Base-by-base conservation (phyloP, 2,329 filamentous ascomycete species). In the Diaporthe sp. region DNA sequence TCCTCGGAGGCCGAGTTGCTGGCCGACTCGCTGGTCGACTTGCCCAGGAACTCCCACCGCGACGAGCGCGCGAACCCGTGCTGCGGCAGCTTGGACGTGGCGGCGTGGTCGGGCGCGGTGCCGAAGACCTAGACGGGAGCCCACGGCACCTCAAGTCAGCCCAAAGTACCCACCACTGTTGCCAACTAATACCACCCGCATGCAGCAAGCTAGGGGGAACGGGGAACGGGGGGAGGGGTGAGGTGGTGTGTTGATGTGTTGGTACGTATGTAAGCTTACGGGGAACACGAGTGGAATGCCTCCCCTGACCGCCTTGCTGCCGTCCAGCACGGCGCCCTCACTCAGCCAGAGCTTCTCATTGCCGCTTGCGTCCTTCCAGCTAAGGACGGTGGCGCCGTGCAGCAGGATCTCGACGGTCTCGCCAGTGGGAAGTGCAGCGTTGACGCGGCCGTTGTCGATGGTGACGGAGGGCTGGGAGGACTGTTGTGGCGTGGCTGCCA, bases 271-370 rank as follows among this genome's bases (percentile, higher is more conserved):
- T 55, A 34, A 53, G 87, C 91, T 78, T 88, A 98, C 96, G 12
- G 96, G 96, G 83, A 98, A 98, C 49, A 98, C 95, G 71, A 98
- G 86, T 6, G 96, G 96, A 80, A 98, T 95, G 19, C 96, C 96
- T 74, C 97, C 97, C 78, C 97, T 90, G 71, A 98, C 96, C 34
- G 96, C 90, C 88, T 98, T 98, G 79, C 90, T 93, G 71, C 97
- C 96, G 82, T 98, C 96, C 74, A 98, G 88, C 81, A 91, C 91
- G 60, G 96, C 94, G 75, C 89, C 92, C 77, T 95, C 91, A 85
- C 94, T 97, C 79, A 98, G 82, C 90, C 95, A 98, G 73, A 98
- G 89, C 85, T 95, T 95, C 87, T 98, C 96, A 74, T 91, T 86
- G 65, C 94, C 94, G 75, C 90, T 88, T 76, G 92, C 90, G 82